Percentiles rank a stretch among this genome's conserved stretches.
Evolutionary conservation across 352 stramenopile species (phyloP).

Genomic region (Peronospora farinosa): DNA sequence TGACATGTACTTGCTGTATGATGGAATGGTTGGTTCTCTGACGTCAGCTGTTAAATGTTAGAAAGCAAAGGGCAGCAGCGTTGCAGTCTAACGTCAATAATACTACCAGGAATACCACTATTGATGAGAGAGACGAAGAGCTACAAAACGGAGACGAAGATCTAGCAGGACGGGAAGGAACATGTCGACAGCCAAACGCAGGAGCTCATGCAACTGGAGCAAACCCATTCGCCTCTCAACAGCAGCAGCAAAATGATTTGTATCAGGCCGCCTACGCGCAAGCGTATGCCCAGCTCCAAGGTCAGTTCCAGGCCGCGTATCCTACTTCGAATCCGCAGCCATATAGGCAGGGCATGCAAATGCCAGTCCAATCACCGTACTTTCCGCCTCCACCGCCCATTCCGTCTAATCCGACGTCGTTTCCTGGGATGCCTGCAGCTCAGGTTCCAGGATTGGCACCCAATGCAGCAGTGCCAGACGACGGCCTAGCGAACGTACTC

Average conservation of each 20-base stretch:
- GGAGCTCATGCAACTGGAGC: constrained; percentile 5
- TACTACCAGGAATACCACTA: constrained; percentile 16
- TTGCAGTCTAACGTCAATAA: constrained; percentile 18
- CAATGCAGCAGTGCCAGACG: constrained; percentile 24
- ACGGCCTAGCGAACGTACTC: constrained; percentile 65
- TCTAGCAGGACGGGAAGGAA: constrained; percentile 1
- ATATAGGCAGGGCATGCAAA: constrained; percentile 14
- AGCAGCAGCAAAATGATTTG: constrained; percentile 31
- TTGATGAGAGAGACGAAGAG: constrained; percentile 15
- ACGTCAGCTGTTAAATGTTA: constrained; percentile 9
- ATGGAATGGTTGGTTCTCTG: background rate
- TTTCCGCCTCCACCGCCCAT: constrained; percentile 22
- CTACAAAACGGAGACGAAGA: constrained; percentile 3
- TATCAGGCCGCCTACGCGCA: constrained; percentile 67
- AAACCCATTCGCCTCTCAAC: constrained; percentile 9
- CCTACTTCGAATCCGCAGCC: constrained; percentile 18
- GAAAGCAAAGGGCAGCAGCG: constrained; percentile 18
- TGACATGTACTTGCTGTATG: background rate
- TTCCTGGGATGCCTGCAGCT: constrained; percentile 23
- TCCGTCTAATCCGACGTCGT: constrained; percentile 21
- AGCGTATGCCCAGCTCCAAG: constrained; percentile 57
- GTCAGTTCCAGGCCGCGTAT: constrained; percentile 43
- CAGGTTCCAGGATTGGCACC: constrained; percentile 14
- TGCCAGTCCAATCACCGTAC: constrained; percentile 23
- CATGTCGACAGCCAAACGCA: constrained; percentile 12